Percentiles rank a stretch among this genome's conserved stretches.
These are phyloP conservation scores for Quercus glauca DNA, from an alignment of 306 rosid genomes.

Conservation along the genomic window DNA sequence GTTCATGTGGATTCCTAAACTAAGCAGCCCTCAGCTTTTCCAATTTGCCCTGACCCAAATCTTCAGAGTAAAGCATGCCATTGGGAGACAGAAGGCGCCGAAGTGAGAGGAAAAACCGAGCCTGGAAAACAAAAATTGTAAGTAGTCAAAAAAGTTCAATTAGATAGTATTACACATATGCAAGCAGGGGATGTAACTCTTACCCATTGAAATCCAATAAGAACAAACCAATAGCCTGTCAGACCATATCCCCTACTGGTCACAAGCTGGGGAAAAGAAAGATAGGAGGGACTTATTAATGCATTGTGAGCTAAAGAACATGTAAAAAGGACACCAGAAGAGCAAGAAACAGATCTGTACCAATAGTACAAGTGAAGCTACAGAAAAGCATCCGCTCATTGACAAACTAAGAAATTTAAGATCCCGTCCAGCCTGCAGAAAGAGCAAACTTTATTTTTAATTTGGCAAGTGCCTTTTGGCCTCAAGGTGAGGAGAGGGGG, in stretches of 20 bases:
- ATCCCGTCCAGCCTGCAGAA: conserved; percentile 88
- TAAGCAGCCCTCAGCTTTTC: conserved; percentile 23
- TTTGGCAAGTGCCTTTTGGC: no score
- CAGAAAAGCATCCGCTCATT: conserved; percentile 72
- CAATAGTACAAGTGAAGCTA: conserved; percentile 51
- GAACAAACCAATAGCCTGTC: conserved; percentile 72
- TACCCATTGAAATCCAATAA: conserved; percentile 89
- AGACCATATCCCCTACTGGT: conserved; percentile 66
- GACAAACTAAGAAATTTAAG: conserved; percentile 70
- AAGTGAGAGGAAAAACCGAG: conserved; percentile 48
- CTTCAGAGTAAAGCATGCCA: conserved; percentile 55
- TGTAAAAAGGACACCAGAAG: conserved; percentile 8
- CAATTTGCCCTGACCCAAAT: conserved; percentile 22
- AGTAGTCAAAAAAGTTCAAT: conserved; percentile 8
- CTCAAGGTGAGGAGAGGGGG: no score
- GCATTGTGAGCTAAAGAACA: conserved; percentile 16
- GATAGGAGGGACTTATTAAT: background rate
- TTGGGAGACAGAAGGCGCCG: conserved; percentile 56
- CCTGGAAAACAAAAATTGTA: background rate
- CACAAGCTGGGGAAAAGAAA: conserved; percentile 45
- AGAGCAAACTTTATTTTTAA: background rate
- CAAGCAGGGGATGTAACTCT: conserved; percentile 28
- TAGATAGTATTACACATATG: background rate
- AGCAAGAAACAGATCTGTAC: conserved; percentile 36
- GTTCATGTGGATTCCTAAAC: conserved; percentile 15